These are phyloP conservation scores for Pontederia paniculata DNA, from an alignment of 176 grass and related monocot genomes.

Conservation along the genomic window DNA sequence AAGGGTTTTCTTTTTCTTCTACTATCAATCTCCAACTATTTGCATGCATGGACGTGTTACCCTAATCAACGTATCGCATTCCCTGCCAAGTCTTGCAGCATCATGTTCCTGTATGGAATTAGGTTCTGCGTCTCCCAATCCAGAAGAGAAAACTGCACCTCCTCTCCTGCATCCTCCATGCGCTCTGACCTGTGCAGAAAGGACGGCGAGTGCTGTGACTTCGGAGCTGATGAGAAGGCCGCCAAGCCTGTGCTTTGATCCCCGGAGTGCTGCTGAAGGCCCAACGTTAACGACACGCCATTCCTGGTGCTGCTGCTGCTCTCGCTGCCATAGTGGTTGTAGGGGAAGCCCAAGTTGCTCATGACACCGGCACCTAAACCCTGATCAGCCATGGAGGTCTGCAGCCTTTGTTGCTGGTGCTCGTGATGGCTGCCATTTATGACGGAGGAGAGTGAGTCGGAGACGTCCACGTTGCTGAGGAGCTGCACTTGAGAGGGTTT, in stretches of 20 bases:
- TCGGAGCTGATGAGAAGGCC: no score
- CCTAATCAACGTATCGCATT: background rate
- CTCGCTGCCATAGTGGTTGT: background rate
- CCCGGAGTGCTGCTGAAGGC: slow-evolving; percentile 45
- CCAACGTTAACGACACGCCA: slow-evolving; percentile 41
- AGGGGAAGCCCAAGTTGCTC: slow-evolving; percentile 12
- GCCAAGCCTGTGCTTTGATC: background rate
- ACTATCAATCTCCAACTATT: no score
- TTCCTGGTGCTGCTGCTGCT: background rate
- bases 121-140: slow-evolving; percentile 12
- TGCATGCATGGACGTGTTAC: background rate
- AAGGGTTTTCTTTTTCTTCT: no score
- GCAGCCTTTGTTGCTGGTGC: background rate
- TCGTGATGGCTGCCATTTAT: background rate
- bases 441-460: slow-evolving; percentile 10
- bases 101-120: slow-evolving; percentile 37
- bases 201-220: no score
- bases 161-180: background rate
- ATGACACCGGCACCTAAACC: background rate
- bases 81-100: slow-evolving; percentile 39
- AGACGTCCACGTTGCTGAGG: background rate
- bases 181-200: no score
- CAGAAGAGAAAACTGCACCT: slow-evolving; percentile 25
- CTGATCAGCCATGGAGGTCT: background rate
- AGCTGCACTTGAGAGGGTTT: background rate